Evolutionary conservation across 768 basidiomycete genomes (phyloP).

Genomic region (Rhizopogon salebrosus): DNA sequence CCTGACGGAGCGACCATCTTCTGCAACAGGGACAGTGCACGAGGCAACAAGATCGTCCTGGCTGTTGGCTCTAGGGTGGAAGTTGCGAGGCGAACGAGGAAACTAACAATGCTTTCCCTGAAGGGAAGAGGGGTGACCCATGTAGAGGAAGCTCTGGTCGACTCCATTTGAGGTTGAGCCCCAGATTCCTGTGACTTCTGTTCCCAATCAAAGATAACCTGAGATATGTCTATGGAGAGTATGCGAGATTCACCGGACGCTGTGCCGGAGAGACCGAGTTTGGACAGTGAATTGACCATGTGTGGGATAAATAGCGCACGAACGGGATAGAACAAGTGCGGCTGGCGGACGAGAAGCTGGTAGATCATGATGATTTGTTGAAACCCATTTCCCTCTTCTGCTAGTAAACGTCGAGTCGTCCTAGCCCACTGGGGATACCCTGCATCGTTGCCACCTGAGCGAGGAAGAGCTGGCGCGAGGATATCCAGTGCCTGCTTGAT

Average conservation of each 20-base stretch:
- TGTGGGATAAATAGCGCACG: slow-evolving; percentile 90
- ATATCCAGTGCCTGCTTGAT: slow-evolving; percentile 85
- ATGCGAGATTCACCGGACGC: slow-evolving; percentile 78
- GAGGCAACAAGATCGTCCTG: slow-evolving; percentile 45
- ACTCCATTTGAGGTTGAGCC: slow-evolving; percentile 16
- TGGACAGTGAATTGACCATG: slow-evolving; percentile 85
- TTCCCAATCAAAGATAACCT: slow-evolving; percentile 94
- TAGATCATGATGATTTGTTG: slow-evolving; percentile 78
- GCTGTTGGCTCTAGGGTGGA: slow-evolving; percentile 45
- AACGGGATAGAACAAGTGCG: slow-evolving; percentile 87
- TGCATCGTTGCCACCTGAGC: slow-evolving; percentile 49
- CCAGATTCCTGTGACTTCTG: slow-evolving; percentile 43
- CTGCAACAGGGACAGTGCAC: slow-evolving; percentile 63
- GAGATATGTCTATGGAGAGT: slow-evolving; percentile 84
- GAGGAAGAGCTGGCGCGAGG: slow-evolving; percentile 76
- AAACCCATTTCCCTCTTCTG: slow-evolving; percentile 77
- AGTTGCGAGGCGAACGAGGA: slow-evolving; percentile 87
- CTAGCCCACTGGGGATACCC: slow-evolving; percentile 80
- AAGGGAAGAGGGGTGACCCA: slow-evolving; percentile 80
- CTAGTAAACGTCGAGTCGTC: slow-evolving; percentile 76
- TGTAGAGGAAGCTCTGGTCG: slow-evolving; percentile 16
- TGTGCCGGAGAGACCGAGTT: slow-evolving; percentile 73
- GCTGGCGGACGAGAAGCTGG: slow-evolving; percentile 87
- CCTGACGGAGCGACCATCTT: slow-evolving; percentile 77
- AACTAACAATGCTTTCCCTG: slow-evolving; percentile 90